phyloP scores from a whole-genome alignment of 768 basidiomycete species.

The Podaxis sp. region DNA sequence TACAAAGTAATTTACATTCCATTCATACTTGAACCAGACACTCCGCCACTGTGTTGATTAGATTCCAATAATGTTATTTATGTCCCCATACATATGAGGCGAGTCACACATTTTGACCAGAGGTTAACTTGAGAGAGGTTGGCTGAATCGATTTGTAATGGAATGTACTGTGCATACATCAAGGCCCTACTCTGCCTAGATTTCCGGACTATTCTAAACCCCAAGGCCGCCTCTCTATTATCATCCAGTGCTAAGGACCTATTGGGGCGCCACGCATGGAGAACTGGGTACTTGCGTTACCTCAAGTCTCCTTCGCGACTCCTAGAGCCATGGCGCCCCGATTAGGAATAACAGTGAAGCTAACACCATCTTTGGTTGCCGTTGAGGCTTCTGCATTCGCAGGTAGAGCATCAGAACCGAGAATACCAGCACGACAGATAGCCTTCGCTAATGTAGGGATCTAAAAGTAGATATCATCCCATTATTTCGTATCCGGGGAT shows the following conservation, averaged over 20 bases:
- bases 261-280: not conserved
- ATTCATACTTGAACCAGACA: not conserved
- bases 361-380: conserved; percentile 34
- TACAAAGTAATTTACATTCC: not conserved
- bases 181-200: no score
- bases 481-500: not conserved
- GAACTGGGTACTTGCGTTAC: no score
- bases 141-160: no score
- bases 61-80: not conserved
- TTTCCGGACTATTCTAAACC: no score
- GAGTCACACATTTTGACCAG: not conserved
- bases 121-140: no score
- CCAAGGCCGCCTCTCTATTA: no score
- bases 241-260: no score
- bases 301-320: conserved; percentile 21
- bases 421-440: conserved; percentile 50
- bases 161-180: no score
- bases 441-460: conserved; percentile 53
- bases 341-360: conserved; percentile 60
- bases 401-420: conserved; percentile 53
- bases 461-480: conserved; percentile 28
- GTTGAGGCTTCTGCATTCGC: conserved; percentile 41
- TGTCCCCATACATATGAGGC: not conserved
- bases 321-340: conserved; percentile 47
- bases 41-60: not conserved